These are phyloP conservation scores for Clavaria fumosa DNA, from an alignment of 768 basidiomycete genomes.

Conservation along the genomic window DNA sequence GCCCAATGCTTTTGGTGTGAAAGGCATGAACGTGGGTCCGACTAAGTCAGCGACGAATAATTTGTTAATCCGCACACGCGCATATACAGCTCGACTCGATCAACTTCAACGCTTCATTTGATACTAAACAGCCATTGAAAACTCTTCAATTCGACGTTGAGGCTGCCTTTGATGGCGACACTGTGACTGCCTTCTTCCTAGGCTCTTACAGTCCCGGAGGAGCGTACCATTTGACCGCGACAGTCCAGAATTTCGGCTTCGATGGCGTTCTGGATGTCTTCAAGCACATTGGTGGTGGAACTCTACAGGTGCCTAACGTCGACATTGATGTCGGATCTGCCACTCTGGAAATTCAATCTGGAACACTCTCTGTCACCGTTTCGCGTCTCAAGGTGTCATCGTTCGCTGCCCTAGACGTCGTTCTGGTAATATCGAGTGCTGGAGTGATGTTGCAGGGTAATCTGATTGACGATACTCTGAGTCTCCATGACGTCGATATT, in stretches of 20 bases:
- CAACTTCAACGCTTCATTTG: not conserved
- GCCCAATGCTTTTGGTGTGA: slow-evolving; percentile 5
- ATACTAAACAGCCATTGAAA: not conserved
- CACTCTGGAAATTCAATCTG: slow-evolving; percentile 3
- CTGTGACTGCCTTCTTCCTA: not conserved
- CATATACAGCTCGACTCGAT: not conserved
- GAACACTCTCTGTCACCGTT: not conserved
- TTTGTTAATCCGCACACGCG: not conserved
- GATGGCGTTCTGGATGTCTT: slow-evolving; percentile 2
- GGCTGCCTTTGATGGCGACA: not conserved
- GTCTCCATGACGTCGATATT: not conserved
- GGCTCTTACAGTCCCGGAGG: slow-evolving; percentile 2
- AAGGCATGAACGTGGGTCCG: slow-evolving; percentile 3
- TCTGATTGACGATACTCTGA: not conserved
- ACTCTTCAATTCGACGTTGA: slow-evolving; percentile 2
- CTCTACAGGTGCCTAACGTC: slow-evolving; percentile 1
- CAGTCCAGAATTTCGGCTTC: slow-evolving; percentile 1
- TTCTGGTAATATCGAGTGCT: not conserved
- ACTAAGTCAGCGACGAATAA: not conserved
- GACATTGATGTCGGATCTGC: slow-evolving; percentile 3
- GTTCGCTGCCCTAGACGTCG: not conserved
- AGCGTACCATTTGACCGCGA: slow-evolving; percentile 3
- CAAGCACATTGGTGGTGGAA: slow-evolving; percentile 2
- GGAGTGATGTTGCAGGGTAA: not conserved
- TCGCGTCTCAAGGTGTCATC: not conserved